These are phyloP conservation scores for Trypanosoma brucei DNA, from an alignment of 208 protist species.

Conservation along the genomic window DNA sequence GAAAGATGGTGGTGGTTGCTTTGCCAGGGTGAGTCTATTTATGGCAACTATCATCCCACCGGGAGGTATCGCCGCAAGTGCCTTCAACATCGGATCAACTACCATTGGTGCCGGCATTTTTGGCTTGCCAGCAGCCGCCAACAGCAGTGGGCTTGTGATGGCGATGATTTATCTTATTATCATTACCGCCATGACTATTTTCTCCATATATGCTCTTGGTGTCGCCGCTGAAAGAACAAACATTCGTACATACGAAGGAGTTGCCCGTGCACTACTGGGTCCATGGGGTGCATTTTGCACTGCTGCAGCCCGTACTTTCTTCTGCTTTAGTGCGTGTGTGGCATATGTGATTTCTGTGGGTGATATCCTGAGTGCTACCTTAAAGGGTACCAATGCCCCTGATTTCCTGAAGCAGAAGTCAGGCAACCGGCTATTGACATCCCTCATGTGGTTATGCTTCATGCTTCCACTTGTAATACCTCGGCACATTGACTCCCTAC, in stretches of 20 bases:
- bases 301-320: conserved; percentile 24
- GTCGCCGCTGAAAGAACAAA: conserved; percentile 30
- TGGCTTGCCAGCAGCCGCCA: conserved; percentile 49
- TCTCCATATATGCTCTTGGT: conserved; percentile 51
- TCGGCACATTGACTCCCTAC: conserved; percentile 59
- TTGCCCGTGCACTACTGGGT: conserved; percentile 32
- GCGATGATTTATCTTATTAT: conserved; percentile 37
- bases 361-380: conserved; percentile 38
- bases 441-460: conserved; percentile 42
- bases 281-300: conserved; percentile 29
- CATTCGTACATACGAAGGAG: conserved; percentile 38
- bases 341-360: conserved; percentile 55
- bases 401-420: conserved; percentile 16
- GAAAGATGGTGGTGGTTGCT: not conserved
- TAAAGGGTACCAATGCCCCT: conserved; percentile 15
- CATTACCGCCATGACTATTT: conserved; percentile 32
- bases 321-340: conserved; percentile 41
- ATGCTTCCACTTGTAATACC: conserved; percentile 65
- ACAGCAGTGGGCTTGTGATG: conserved; percentile 45
- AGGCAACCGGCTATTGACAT: conserved; percentile 39
- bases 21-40: conserved; percentile 1
- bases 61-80: conserved; percentile 37
- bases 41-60: conserved; percentile 38
- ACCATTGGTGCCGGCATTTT: conserved; percentile 68
- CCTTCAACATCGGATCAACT: conserved; percentile 46